Base-by-base conservation (phyloP, 768 basidiomycete genomes). In the Kwoniella dendrophila region DNA sequence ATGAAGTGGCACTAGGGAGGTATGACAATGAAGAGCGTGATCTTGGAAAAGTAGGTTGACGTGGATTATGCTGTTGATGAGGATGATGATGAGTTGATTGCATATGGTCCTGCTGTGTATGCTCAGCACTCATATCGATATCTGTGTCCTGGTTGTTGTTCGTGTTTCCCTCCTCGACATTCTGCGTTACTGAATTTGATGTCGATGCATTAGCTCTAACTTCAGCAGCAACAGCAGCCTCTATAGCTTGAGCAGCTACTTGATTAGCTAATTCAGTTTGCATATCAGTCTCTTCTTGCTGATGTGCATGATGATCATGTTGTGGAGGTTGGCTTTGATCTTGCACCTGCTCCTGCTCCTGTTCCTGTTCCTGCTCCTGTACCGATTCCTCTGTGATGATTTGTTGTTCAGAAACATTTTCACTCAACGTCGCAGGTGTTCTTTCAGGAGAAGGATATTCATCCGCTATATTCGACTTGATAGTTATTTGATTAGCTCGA, bases 361-460 rank as follows among this genome's bases (percentile, higher is more conserved):
- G 32, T 5, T 8, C 11, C 22, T 14, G 3, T 32, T 29, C 29
- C 8, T 44, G 12, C 12, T 18, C 27, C 16, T 29, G 41, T 43
- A 30, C n/a, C n/a, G n/a, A n/a, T n/a, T n/a, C n/a, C n/a, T n/a
- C n/a, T n/a, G n/a, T n/a, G n/a, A n/a, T n/a, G n/a, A n/a, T n/a
- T n/a, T n/a, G n/a, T n/a, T n/a, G n/a, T n/a, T n/a, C n/a, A n/a
- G n/a, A n/a, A n/a, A n/a, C 20, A 30, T 59, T 47, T 38, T 59
- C 57, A 41, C 26, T 33, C 26, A 60, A 33, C 18, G 51, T 53
- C 6, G 50, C 29, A 5, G 50, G 59, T 20, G 33, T 48, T 34
- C 56, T 62, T 49, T 60, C 63, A 2, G 71, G 71, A 6, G 71
- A 73, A 16, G 71, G 71, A 34, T 66, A 73, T 14, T 73, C 71